phyloP scores from a whole-genome alignment of 2,329 filamentous ascomycete species.

The Fusarium illudens region DNA sequence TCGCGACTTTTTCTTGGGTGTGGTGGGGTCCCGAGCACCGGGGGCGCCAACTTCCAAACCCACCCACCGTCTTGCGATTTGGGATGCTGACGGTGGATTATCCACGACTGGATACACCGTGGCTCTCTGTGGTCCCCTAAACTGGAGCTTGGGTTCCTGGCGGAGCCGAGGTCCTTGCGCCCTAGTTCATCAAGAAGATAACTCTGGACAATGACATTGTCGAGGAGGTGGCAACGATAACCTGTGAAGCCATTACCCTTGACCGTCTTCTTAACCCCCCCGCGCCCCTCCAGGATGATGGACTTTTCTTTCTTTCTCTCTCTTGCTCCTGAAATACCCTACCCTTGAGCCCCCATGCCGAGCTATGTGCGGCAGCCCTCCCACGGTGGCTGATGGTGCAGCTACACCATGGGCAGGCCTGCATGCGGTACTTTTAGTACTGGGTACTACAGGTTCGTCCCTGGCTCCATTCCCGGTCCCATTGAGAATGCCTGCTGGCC shows the following conservation, averaged over 20 bases:
- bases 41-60: slow-evolving; percentile 7
- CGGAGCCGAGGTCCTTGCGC: slow-evolving; percentile 8
- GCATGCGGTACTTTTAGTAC: slow-evolving; percentile 24
- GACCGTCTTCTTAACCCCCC: neutral
- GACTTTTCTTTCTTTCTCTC: neutral
- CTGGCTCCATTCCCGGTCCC: slow-evolving; percentile 4
- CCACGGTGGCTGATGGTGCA: slow-evolving; percentile 17
- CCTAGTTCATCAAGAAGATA: neutral
- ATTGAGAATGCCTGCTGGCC: neutral
- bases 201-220: neutral
- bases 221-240: neutral
- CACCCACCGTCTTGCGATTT: slow-evolving; percentile 21
- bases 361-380: slow-evolving; percentile 12
- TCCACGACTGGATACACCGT: slow-evolving; percentile 4
- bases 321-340: neutral
- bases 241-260: neutral
- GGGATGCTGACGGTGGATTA: slow-evolving; percentile 30
- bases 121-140: slow-evolving; percentile 2
- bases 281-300: neutral
- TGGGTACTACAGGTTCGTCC: slow-evolving; percentile 17
- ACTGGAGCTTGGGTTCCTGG: neutral
- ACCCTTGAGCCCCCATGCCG: slow-evolving; percentile 1
- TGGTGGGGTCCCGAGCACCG: slow-evolving; percentile 13
- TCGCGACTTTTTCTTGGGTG: slow-evolving; percentile 1
- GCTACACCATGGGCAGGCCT: slow-evolving; percentile 8